Evolutionary conservation across 2,329 filamentous ascomycete genomes (phyloP).

Genomic region (Pezicula carpinea): DNA sequence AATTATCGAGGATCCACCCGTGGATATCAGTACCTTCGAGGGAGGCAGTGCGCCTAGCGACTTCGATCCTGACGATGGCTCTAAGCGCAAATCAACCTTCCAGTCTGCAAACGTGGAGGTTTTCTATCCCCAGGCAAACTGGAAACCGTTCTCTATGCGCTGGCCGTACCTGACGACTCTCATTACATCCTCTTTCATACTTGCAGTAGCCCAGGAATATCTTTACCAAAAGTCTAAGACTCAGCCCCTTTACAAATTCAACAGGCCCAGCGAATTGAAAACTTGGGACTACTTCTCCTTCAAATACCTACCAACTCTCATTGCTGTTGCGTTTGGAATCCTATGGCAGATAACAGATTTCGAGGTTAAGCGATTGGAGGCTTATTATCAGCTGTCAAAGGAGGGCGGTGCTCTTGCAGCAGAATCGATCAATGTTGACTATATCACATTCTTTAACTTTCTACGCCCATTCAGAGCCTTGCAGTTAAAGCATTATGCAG

Average conservation of each 20-base stretch:
- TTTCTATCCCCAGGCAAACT: slow-evolving; percentile 60
- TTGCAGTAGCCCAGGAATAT: slow-evolving; percentile 50
- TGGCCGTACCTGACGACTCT: slow-evolving; percentile 54
- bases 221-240: slow-evolving; percentile 46
- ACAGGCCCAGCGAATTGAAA: slow-evolving; percentile 43
- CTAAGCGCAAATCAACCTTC: slow-evolving; percentile 15
- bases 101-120: slow-evolving; percentile 39
- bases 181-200: slow-evolving; percentile 46
- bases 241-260: slow-evolving; percentile 40
- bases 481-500: slow-evolving; percentile 60
- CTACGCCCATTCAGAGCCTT: slow-evolving; percentile 60
- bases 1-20: slow-evolving; percentile 39
- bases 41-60: slow-evolving; percentile 13
- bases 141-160: slow-evolving; percentile 63
- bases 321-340: slow-evolving; percentile 58
- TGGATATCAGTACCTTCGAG: slow-evolving; percentile 24
- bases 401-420: slow-evolving; percentile 55
- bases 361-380: slow-evolving; percentile 62
- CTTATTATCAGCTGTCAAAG: slow-evolving; percentile 61
- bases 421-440: slow-evolving; percentile 69
- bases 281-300: slow-evolving; percentile 53
- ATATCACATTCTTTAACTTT: slow-evolving; percentile 64
- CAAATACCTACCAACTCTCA: slow-evolving; percentile 59
- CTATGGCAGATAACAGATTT: slow-evolving; percentile 64
- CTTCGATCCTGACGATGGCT: slow-evolving; percentile 13